These are phyloP conservation scores for Lojkania enalia DNA, from an alignment of 2,329 filamentous ascomycete species.

Conservation along the genomic window DNA sequence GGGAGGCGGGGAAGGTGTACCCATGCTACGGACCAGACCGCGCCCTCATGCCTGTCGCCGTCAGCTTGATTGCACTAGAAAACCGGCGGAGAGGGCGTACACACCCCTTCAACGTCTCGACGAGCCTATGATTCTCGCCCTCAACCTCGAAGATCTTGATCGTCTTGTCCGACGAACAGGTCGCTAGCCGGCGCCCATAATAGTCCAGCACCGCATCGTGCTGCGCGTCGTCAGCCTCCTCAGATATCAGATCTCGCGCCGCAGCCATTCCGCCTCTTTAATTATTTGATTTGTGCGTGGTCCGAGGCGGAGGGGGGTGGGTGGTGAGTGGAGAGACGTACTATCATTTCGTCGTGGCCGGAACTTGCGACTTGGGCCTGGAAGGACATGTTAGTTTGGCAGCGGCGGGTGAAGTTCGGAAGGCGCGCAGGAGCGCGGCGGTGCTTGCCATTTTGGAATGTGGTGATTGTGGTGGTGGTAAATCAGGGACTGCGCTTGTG, in stretches of 20 bases:
- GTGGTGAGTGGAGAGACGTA: conserved; percentile 58
- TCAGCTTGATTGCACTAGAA: conserved; percentile 1
- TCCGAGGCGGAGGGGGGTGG: background rate
- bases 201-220: conserved; percentile 99
- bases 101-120: conserved; percentile 94
- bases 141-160: conserved; percentile 99
- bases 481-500: background rate
- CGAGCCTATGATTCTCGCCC: conserved; percentile 83
- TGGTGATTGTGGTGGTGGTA: background rate
- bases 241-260: conserved; percentile 31
- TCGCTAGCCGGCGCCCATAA: conserved; percentile 93
- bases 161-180: conserved; percentile 96
- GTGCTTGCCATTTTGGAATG: conserved; percentile 31
- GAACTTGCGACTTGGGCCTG: conserved; percentile 79
- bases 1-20: conserved; percentile 43
- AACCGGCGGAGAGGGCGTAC: conserved; percentile 21
- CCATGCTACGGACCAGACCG: conserved; percentile 98
- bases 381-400: conserved; percentile 29
- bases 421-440: conserved; percentile 18
- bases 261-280: conserved; percentile 2
- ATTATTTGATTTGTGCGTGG: background rate
- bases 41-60: conserved; percentile 80
- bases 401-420: conserved; percentile 28
- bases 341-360: conserved; percentile 99
- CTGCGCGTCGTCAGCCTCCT: conserved; percentile 54